Evolutionary conservation across 768 basidiomycete species (phyloP), one percentile per base, ranked within the genome.

Genomic region (Paxillus involutus): DNA sequence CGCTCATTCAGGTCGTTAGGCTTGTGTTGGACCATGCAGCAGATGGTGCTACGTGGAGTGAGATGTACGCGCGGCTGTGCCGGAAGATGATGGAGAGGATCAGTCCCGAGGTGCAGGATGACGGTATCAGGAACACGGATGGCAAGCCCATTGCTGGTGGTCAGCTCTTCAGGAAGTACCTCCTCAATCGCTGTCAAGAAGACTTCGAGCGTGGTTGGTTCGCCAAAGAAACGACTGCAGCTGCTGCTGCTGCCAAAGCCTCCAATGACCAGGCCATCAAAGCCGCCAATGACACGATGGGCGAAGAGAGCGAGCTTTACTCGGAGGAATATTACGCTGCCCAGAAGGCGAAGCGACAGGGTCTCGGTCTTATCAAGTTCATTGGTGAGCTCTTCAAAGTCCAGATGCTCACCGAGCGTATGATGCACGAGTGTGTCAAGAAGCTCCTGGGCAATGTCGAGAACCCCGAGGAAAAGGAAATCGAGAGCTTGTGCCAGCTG

Each of bases 381-480:
- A 98, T 98, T 59, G 95, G 96, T 59, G 96, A 99, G 74, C 78
- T 98, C 51, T 99, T 94, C 87, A 98, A 98, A 76, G 78, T 99
- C 17, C 90, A 92, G 74, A 97, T 98, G 94, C 77, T 98, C 51
- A 94, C 94, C 46, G 93, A 94, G 75, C 88, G 93, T 61, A 96
- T 98, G 75, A 99, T 98, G 91, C 91, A 94, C 77, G 91, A 94
- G 73, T 99, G 95, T 78, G 86, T 98, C 68, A 93, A 94, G 82
- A 94, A 95, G 75, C 81, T 98, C 12, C 78, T 98, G 12, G 83
- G 88, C 51, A 98, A 99, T 67, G 88, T 96, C 53, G 87, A 93
- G 61, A 91, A 92, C 64, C 97, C 94, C 0, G 94, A 98, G 66
- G 96, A 98, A 73, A 95, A 98, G 75, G 95, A 97, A 67, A 90